Evolutionary conservation across 257 asterid genomes (phyloP).

Genomic region (Craterostigma plantagineum): DNA sequence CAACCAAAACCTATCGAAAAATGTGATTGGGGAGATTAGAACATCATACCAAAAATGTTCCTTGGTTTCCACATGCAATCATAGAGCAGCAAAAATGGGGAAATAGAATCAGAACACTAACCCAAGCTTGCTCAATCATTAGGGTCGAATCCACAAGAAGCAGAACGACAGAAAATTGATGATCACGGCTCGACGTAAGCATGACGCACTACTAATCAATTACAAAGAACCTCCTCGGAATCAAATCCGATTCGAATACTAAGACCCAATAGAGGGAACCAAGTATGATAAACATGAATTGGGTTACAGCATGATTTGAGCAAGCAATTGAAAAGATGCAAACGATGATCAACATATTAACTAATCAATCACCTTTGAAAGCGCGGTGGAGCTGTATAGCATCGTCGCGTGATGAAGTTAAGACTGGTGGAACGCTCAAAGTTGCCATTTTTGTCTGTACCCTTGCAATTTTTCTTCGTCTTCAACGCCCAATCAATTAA

Average conservation of each 20-base stretch:
- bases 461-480: too few relatives aligned
- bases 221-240: too few relatives aligned
- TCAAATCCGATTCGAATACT: too few relatives aligned
- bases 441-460: slow-evolving; percentile 9
- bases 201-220: too few relatives aligned
- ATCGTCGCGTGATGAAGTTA: slow-evolving; percentile 8
- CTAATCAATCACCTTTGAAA: slow-evolving; percentile 1
- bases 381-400: slow-evolving; percentile 7
- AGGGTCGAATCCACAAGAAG: too few relatives aligned
- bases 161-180: too few relatives aligned
- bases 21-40: too few relatives aligned
- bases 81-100: background rate
- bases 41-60: slow-evolving; percentile 1
- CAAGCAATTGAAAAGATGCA: background rate
- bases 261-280: too few relatives aligned
- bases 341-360: too few relatives aligned
- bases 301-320: too few relatives aligned
- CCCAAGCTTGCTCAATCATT: background rate
- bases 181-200: too few relatives aligned
- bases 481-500: too few relatives aligned
- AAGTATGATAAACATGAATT: background rate
- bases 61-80: background rate
- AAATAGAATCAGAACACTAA: background rate
- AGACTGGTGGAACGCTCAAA: slow-evolving; percentile 3
- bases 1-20: slow-evolving; percentile 69